Evolutionary conservation across 257 asterid species (phyloP).

Genomic region (Capsicum baccatum): DNA sequence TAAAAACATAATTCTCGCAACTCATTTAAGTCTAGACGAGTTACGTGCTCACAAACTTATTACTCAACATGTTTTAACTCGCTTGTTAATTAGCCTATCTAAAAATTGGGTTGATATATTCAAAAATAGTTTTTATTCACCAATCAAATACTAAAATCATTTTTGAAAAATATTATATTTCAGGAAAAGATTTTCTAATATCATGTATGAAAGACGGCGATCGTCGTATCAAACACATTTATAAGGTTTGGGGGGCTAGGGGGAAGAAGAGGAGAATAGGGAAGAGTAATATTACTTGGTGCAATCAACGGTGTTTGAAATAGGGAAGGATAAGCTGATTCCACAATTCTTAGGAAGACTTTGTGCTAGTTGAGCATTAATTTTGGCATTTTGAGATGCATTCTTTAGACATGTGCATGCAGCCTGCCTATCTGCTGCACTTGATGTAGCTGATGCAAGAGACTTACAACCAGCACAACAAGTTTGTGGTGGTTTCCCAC

Average conservation of each 20-base stretch:
- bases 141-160: not conserved
- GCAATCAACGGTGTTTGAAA: conserved; percentile 64
- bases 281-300: conserved; percentile 49
- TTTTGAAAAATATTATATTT: not conserved
- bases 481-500: conserved; percentile 54
- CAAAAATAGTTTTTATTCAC: not conserved
- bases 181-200: too few species aligned
- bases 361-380: conserved; percentile 50
- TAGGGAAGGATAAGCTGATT: conserved; percentile 47
- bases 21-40: not conserved
- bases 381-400: conserved; percentile 44
- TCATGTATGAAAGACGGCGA: not conserved
- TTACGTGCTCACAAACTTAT: too few species aligned
- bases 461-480: conserved; percentile 61
- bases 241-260: too few species aligned
- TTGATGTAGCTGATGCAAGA: conserved; percentile 50
- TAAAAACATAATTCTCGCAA: not conserved
- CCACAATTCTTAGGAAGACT: conserved; percentile 62
- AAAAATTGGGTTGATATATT: too few species aligned
- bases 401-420: conserved; percentile 70
- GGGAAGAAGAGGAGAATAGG: too few species aligned
- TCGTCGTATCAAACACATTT: not conserved
- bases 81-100: too few species aligned
- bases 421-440: conserved; percentile 56
- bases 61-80: too few species aligned